Evolutionary conservation across 2,329 filamentous ascomycete species (phyloP).

Genomic region (Mycogone perniciosa): DNA sequence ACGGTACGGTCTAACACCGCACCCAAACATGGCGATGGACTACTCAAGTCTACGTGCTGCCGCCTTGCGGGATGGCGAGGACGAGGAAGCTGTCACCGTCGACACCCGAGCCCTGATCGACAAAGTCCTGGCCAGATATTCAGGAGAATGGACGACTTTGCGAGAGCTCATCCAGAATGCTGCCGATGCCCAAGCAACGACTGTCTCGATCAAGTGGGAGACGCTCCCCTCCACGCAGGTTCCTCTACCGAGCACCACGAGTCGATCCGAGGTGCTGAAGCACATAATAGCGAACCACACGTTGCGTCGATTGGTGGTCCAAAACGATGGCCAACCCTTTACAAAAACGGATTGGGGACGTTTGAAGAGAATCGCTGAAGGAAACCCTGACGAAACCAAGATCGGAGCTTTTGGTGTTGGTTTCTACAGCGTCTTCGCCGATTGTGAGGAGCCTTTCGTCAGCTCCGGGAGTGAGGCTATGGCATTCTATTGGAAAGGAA

Average conservation of each 20-base stretch:
- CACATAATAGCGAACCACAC: conserved; percentile 83
- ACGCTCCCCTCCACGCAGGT: conserved; percentile 76
- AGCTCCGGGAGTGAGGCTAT: conserved; percentile 89
- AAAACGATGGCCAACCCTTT: conserved; percentile 87
- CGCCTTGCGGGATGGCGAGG: conserved; percentile 76
- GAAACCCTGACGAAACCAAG: conserved; percentile 97
- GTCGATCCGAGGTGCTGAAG: conserved; percentile 67
- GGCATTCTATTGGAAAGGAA: conserved; percentile 99
- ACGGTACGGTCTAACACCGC: too few relatives aligned
- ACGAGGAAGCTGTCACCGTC: conserved; percentile 96
- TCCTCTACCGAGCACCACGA: conserved; percentile 59
- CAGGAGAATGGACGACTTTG: conserved; percentile 85
- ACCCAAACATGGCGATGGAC: conserved; percentile 47
- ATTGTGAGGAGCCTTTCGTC: conserved; percentile 96
- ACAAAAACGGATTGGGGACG: conserved; percentile 86
- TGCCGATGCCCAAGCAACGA: conserved; percentile 89
- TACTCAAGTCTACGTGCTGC: conserved; percentile 75
- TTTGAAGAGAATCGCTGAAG: conserved; percentile 95
- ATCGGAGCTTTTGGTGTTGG: conserved; percentile 98
- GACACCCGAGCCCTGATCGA: conserved; percentile 96
- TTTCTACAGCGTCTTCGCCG: conserved; percentile 97
- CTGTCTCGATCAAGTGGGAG: conserved; percentile 87
- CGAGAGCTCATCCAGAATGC: conserved; percentile 97
- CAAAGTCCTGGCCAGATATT: conserved; percentile 94
- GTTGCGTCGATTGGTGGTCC: conserved; percentile 77